phyloP scores from a whole-genome alignment of 352 stramenopile genomes.

The Poterioochromonas sp. region DNA sequence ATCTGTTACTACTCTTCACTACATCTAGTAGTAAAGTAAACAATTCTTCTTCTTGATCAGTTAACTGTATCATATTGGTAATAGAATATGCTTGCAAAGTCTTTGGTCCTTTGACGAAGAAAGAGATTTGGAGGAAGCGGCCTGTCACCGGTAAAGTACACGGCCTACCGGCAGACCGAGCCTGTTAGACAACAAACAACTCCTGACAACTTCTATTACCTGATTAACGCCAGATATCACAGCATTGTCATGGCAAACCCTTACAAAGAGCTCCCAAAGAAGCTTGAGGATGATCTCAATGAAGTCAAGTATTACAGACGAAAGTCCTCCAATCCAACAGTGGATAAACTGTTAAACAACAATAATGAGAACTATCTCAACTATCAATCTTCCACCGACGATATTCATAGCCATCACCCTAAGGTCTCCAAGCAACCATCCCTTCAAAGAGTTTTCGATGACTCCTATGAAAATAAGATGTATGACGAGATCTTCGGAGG shows the following conservation, averaged over 20 bases:
- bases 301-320: not conserved
- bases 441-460: not conserved
- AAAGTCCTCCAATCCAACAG: not conserved
- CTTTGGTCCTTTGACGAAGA: no score
- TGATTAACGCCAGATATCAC: not conserved
- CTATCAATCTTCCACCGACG: no score
- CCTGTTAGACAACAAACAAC: no score
- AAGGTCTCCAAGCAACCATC: not conserved
- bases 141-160: no score
- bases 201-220: no score
- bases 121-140: no score
- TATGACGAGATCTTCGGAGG: slow-evolving; percentile 36
- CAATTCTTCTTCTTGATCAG: slow-evolving; percentile 13
- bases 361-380: not conserved
- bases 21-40: not conserved
- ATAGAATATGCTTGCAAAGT: no score
- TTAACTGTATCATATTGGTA: no score
- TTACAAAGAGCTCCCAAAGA: slow-evolving; percentile 27
- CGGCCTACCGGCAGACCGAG: no score
- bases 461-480: slow-evolving; percentile 28
- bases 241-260: not conserved
- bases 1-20: not conserved
- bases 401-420: no score
- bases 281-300: slow-evolving; percentile 34
- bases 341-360: not conserved